Evolutionary conservation across 345 rosid genomes (phyloP).

Genomic region (Iberis pinnata): DNA sequence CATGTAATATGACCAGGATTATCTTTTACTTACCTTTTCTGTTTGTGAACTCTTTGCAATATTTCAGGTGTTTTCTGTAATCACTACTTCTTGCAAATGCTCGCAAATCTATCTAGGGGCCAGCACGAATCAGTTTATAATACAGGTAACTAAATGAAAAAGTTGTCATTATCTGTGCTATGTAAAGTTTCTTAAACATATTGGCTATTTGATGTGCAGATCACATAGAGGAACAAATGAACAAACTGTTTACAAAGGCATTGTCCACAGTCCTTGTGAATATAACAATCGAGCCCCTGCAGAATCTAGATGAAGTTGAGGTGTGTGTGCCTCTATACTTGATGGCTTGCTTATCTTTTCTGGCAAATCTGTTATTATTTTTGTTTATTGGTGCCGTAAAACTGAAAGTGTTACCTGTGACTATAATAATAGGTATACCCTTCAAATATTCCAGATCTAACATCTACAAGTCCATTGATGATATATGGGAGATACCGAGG

Average conservation of each 20-base stretch:
- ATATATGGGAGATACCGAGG: slow-evolving; percentile 65
- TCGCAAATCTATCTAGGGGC: slow-evolving; percentile 64
- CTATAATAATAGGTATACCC: slow-evolving; percentile 49
- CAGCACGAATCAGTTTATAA: slow-evolving; percentile 58
- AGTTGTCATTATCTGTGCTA: too few relatives aligned
- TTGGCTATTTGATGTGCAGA: slow-evolving; percentile 38
- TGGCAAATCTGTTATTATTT: not conserved
- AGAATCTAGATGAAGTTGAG: slow-evolving; percentile 68
- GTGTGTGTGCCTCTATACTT: slow-evolving; percentile 46
- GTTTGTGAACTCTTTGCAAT: slow-evolving; percentile 3
- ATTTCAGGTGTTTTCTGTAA: slow-evolving; percentile 77
- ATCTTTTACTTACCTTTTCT: not conserved
- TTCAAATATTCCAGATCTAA: slow-evolving; percentile 53
- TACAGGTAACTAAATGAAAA: slow-evolving; percentile 19
- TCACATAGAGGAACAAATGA: slow-evolving; percentile 47
- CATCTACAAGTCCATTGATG: slow-evolving; percentile 46
- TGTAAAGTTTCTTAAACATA: slow-evolving; percentile 1
- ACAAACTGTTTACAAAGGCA: slow-evolving; percentile 45
- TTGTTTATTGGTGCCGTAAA: not conserved
- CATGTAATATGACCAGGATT: not conserved
- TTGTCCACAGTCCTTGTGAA: slow-evolving; percentile 52
- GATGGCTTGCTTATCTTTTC: slow-evolving; percentile 9
- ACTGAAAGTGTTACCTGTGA: slow-evolving; percentile 15
- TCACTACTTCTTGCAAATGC: slow-evolving; percentile 78
- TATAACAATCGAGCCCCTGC: slow-evolving; percentile 48